Conservation (phyloP, 805 yeast genomes). For the Ogataea neopini region DNA sequence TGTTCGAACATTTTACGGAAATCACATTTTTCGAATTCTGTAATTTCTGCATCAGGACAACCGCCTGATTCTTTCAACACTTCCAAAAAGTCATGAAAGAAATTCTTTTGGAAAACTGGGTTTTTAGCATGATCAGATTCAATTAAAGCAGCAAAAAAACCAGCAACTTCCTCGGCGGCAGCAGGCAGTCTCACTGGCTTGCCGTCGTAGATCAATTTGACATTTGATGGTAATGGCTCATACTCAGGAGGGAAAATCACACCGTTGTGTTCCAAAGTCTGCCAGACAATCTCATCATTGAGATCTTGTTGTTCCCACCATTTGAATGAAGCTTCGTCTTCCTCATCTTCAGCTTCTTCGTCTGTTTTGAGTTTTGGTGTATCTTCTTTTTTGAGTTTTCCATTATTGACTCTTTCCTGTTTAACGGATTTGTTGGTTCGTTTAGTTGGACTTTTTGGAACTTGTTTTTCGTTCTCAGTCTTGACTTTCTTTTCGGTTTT, state of each 20-base stretch:
- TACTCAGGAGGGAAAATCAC: conserved; percentile 93
- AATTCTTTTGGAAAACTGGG: conserved; percentile 82
- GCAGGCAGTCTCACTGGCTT: conserved; percentile 72
- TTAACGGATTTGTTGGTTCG: conserved; percentile 7
- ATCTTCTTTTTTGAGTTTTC: conserved; percentile 16
- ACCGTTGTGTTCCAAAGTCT: conserved; percentile 81
- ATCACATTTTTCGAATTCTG: conserved; percentile 69
- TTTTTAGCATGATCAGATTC: conserved; percentile 88
- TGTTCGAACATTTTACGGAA: conserved; percentile 71
- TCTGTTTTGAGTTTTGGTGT: conserved; percentile 25
- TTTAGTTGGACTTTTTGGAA: conserved; percentile 3
- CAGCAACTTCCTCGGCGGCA: conserved; percentile 95
- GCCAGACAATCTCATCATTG: conserved; percentile 84
- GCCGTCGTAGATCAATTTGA: conserved; percentile 75
- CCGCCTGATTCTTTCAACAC: conserved; percentile 76
- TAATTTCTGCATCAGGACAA: conserved; percentile 48
- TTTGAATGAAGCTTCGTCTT: conserved; percentile 62
- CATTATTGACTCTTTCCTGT: conserved; percentile 12
- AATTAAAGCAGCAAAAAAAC: conserved; percentile 86
- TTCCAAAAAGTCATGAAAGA: conserved; percentile 72
- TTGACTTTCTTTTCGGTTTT: conserved; percentile 18
- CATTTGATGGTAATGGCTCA: conserved; percentile 77
- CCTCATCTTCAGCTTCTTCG: conserved; percentile 36
- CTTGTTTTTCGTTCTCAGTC: conserved; percentile 6
- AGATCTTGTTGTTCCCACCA: conserved; percentile 83